These are phyloP conservation scores for Dactylorhiza incarnata DNA, from an alignment of 106 monocot species.

Conservation along the genomic window DNA sequence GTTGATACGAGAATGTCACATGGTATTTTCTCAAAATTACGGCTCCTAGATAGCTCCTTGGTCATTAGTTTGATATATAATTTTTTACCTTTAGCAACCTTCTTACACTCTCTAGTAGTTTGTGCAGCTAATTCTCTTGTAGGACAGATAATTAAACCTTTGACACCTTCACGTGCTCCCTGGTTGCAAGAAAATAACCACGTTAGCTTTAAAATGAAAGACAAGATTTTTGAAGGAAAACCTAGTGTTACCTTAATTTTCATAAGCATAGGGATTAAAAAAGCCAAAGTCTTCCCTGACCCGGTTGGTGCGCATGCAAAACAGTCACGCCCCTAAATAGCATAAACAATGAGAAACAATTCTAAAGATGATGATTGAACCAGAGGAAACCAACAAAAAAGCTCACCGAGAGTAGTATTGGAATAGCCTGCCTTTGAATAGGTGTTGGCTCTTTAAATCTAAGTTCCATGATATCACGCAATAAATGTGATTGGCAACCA, in stretches of 20 bases:
- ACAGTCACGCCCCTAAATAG: constrained; percentile 72
- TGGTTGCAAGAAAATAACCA: constrained; percentile 32
- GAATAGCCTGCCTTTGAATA: constrained; percentile 97
- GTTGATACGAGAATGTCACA: constrained; percentile 92
- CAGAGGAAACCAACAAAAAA: constrained; percentile 4
- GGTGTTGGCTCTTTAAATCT: constrained; percentile 93
- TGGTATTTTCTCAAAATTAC: constrained; percentile 73
- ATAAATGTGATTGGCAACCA: constrained; percentile 71
- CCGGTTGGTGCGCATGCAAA: constrained; percentile 99
- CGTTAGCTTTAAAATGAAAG: not conserved
- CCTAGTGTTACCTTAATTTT: constrained; percentile 79
- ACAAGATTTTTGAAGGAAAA: not conserved
- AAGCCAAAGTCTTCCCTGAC: constrained; percentile 97
- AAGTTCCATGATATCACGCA: constrained; percentile 56
- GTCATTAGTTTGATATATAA: constrained; percentile 89
- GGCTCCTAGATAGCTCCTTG: constrained; percentile 71
- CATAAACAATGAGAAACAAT: not conserved
- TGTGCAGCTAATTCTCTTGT: constrained; percentile 96
- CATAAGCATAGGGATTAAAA: constrained; percentile 82
- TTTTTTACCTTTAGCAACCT: constrained; percentile 73
- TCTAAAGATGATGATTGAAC: not conserved
- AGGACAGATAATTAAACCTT: constrained; percentile 89
- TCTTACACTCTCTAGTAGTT: constrained; percentile 90
- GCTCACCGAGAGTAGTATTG: constrained; percentile 81
- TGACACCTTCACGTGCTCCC: constrained; percentile 80